Conservation (phyloP, 2,329 filamentous ascomycete species). For the Furcasterigmium furcatum region DNA sequence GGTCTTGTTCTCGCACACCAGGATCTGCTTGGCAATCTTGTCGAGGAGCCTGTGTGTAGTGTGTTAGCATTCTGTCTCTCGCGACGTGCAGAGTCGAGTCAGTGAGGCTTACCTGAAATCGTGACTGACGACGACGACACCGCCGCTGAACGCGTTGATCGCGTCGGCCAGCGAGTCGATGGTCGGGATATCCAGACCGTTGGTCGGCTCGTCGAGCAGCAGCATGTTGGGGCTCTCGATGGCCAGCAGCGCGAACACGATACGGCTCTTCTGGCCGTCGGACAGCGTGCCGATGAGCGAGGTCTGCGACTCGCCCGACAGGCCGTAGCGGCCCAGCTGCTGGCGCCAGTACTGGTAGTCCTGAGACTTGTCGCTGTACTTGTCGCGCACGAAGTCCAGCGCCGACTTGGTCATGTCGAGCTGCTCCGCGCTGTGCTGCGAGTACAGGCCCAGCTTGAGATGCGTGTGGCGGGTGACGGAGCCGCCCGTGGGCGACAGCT, state of each 20-base stretch:
- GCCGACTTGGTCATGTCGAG: slow-evolving; percentile 97
- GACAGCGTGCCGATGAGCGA: slow-evolving; percentile 97
- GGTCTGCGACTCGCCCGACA: slow-evolving; percentile 90
- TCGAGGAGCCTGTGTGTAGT: slow-evolving; percentile 74
- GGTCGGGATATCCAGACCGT: slow-evolving; percentile 97
- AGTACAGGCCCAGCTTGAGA: slow-evolving; percentile 97
- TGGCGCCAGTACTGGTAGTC: slow-evolving; percentile 99
- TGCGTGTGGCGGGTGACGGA: slow-evolving; percentile 90
- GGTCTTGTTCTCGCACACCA: slow-evolving; percentile 98
- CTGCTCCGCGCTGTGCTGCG: slow-evolving; percentile 97
- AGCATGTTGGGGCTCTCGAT: slow-evolving; percentile 98
- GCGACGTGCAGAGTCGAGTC: not conserved
- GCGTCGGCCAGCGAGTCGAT: slow-evolving; percentile 97
- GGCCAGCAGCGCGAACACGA: slow-evolving; percentile 93
- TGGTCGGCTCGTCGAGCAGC: slow-evolving; percentile 95
- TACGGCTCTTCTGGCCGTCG: slow-evolving; percentile 96
- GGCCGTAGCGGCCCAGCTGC: slow-evolving; percentile 91
- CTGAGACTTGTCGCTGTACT: slow-evolving; percentile 83
- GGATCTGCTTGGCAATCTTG: slow-evolving; percentile 99
- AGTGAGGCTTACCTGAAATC: slow-evolving; percentile 81
- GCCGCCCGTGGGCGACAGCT: slow-evolving; percentile 81
- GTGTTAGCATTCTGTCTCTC: slow-evolving; percentile 13
- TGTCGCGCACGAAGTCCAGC: slow-evolving; percentile 96
- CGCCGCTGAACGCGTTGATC: slow-evolving; percentile 93
- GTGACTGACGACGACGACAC: slow-evolving; percentile 97